These are phyloP conservation scores for Fusarium coicis DNA, from an alignment of 2,329 filamentous ascomycete species.

Conservation along the genomic window DNA sequence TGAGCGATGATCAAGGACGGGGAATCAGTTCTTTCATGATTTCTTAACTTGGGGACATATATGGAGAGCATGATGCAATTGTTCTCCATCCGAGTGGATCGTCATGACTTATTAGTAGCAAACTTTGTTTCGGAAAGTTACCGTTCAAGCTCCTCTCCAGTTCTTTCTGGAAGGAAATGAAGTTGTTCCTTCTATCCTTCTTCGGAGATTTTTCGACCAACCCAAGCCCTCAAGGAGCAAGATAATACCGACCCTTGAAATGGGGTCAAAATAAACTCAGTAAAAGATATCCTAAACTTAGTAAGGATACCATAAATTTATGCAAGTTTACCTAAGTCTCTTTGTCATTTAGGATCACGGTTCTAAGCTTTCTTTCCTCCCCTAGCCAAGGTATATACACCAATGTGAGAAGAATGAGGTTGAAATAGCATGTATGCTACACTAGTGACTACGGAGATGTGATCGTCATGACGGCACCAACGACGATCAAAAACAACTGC, in stretches of 20 bases:
- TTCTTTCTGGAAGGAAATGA: slow-evolving; percentile 25
- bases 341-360: no score
- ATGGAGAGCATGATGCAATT: slow-evolving; percentile 37
- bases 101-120: slow-evolving; percentile 18
- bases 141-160: slow-evolving; percentile 14
- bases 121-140: slow-evolving; percentile 25
- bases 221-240: neutral
- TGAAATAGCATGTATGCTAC: neutral
- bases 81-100: slow-evolving; percentile 26
- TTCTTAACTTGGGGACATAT: slow-evolving; percentile 12
- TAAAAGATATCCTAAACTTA: no score
- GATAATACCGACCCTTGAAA: no score
- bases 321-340: no score
- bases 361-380: no score
- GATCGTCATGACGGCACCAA: neutral
- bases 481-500: neutral
- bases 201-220: neutral
- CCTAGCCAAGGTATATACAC: neutral
- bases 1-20: neutral
- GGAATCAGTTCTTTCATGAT: slow-evolving; percentile 15
- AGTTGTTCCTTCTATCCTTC: slow-evolving; percentile 3
- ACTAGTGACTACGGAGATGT: neutral
- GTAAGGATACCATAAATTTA: no score
- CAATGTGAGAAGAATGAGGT: neutral
- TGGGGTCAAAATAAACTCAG: no score